These are phyloP conservation scores for Eragrostis curvula DNA, from an alignment of 176 grass and related monocot species.

Conservation along the genomic window DNA sequence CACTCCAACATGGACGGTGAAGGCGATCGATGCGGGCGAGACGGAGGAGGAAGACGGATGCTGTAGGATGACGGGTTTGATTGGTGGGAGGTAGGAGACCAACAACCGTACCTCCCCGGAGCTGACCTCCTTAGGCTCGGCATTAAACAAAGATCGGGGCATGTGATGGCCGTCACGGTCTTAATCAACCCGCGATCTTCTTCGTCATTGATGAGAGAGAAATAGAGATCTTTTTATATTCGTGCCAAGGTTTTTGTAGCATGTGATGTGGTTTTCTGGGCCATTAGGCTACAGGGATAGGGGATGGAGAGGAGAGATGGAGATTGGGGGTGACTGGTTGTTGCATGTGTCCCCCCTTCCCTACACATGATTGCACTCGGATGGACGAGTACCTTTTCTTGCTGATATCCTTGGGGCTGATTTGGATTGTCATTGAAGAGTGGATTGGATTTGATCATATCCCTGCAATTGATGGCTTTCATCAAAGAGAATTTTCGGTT, in stretches of 20 bases:
- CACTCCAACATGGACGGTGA: slow-evolving; percentile 11
- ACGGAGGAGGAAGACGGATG: neutral
- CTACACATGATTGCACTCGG: slow-evolving; percentile 46
- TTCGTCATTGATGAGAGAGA: neutral
- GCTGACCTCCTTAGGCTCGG: slow-evolving; percentile 27
- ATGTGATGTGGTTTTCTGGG: slow-evolving; percentile 20
- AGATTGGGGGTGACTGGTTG: slow-evolving; percentile 36
- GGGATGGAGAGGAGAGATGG: neutral
- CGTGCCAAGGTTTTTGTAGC: slow-evolving; percentile 1
- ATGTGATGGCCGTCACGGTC: slow-evolving; percentile 42
- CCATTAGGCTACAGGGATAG: neutral
- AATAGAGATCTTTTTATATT: slow-evolving; percentile 1
- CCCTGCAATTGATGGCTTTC: slow-evolving; percentile 25
- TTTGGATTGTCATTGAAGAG: slow-evolving; percentile 12
- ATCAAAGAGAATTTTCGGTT: slow-evolving; percentile 2
- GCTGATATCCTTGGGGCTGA: slow-evolving; percentile 10
- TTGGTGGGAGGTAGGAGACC: slow-evolving; percentile 29
- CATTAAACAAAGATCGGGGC: slow-evolving; percentile 44
- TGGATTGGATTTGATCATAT: slow-evolving; percentile 6
- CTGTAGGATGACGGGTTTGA: neutral
- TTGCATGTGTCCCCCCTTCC: slow-evolving; percentile 43
- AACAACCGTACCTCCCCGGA: slow-evolving; percentile 45
- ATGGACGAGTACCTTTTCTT: slow-evolving; percentile 20
- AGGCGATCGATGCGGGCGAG: too few species aligned
- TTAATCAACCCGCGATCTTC: slow-evolving; percentile 44